Percentiles rank a stretch among this genome's conserved stretches.
Conservation (phyloP, 805 yeast genomes). For the Ogataea dorogensis region DNA sequence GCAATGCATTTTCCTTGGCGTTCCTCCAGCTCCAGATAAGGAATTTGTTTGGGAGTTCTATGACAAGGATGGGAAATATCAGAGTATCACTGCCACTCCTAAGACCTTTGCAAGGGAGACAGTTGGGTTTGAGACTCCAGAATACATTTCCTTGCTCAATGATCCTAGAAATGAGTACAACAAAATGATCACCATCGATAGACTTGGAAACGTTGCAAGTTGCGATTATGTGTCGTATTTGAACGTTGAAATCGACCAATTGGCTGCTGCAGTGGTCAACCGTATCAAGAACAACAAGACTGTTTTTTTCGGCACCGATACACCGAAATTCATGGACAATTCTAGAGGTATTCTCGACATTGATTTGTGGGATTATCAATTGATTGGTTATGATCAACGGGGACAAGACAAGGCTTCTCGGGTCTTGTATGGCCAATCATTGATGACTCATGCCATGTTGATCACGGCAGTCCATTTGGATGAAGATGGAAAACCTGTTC, state of each 20-base stretch:
- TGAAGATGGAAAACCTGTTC: slow-evolving; percentile 54
- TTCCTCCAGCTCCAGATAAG: slow-evolving; percentile 73
- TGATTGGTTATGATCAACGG: slow-evolving; percentile 50
- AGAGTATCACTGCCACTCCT: slow-evolving; percentile 57
- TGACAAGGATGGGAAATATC: slow-evolving; percentile 61
- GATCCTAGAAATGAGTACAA: slow-evolving; percentile 79
- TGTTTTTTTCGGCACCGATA: slow-evolving; percentile 85
- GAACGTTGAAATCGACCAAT: slow-evolving; percentile 57
- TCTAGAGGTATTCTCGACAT: slow-evolving; percentile 70
- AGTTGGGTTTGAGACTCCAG: slow-evolving; percentile 50
- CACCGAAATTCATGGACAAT: slow-evolving; percentile 72
- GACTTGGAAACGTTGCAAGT: slow-evolving; percentile 69
- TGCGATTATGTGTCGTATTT: slow-evolving; percentile 72
- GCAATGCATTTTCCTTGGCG: slow-evolving; percentile 67
- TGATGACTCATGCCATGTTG: slow-evolving; percentile 91
- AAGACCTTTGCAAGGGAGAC: slow-evolving; percentile 56
- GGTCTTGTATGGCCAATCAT: slow-evolving; percentile 64
- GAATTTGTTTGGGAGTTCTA: slow-evolving; percentile 70
- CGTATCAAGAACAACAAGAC: slow-evolving; percentile 73
- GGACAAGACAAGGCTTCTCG: slow-evolving; percentile 61
- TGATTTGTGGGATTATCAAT: slow-evolving; percentile 62
- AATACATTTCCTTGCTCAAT: slow-evolving; percentile 65
- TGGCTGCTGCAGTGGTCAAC: slow-evolving; percentile 61
- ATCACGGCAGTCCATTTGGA: slow-evolving; percentile 80
- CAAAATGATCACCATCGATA: slow-evolving; percentile 64